A percentile compares a stretch with the other conserved stretches of the same genome.
phyloP scores from a whole-genome alignment of 1,139 yeast species.

The Yamadazyma dushanensis region DNA sequence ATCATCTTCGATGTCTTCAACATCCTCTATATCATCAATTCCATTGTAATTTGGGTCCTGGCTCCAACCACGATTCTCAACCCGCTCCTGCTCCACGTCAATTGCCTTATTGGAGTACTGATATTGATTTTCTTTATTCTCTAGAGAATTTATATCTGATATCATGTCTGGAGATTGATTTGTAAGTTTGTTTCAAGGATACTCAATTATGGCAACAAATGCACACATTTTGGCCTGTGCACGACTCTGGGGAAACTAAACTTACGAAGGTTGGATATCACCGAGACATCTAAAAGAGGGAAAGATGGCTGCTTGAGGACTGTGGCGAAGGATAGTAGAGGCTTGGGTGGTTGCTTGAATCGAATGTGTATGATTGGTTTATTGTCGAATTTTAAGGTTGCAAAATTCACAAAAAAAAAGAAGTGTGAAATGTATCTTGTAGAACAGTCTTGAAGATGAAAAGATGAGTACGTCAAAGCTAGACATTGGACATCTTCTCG shows the following conservation, averaged over 20 bases:
- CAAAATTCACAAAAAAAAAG: too few relatives aligned
- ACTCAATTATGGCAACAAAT: neutral
- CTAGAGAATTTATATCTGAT: slow-evolving; percentile 13
- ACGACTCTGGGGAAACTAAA: slow-evolving; percentile 2
- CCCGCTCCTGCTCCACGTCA: neutral
- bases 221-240: neutral
- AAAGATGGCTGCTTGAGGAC: too few relatives aligned
- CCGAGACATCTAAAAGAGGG: too few relatives aligned
- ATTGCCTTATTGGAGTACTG: slow-evolving; percentile 3
- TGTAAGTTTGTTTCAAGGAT: slow-evolving; percentile 3
- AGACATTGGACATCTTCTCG: too few relatives aligned
- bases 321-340: too few relatives aligned
- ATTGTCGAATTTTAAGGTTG: too few relatives aligned
- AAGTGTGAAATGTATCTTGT: too few relatives aligned
- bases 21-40: slow-evolving; percentile 2
- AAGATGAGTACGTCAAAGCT: too few relatives aligned
- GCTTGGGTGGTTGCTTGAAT: too few relatives aligned
- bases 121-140: slow-evolving; percentile 16
- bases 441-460: too few relatives aligned
- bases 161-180: slow-evolving; percentile 9
- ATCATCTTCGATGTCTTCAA: slow-evolving; percentile 5
- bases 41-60: slow-evolving; percentile 1
- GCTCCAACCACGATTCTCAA: neutral
- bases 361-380: too few relatives aligned
- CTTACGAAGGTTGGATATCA: too few relatives aligned